These are phyloP conservation scores for Begonia masoniana DNA, from an alignment of 306 rosid genomes.

Conservation along the genomic window DNA sequence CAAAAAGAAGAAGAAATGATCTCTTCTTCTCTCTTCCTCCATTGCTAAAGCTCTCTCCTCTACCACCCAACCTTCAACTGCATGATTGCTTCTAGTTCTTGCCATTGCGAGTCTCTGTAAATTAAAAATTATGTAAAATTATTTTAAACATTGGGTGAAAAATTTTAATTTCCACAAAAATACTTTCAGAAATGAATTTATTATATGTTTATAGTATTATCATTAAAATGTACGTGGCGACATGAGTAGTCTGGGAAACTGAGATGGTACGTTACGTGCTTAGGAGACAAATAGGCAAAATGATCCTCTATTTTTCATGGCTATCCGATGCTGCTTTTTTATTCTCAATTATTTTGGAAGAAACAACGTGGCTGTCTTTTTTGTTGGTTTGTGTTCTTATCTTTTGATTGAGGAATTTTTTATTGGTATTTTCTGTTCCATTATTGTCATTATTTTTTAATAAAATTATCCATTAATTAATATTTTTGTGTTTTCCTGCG, in stretches of 20 bases:
- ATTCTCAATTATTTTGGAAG: constrained; percentile 1
- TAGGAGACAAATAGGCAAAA: constrained; percentile 55
- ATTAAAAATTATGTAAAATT: too few relatives aligned
- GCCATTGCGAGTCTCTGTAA: too few relatives aligned
- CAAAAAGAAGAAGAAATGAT: constrained; percentile 55
- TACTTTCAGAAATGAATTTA: too few relatives aligned
- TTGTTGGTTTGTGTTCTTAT: not conserved
- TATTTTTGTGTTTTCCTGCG: not conserved
- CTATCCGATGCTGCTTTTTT: constrained; percentile 15
- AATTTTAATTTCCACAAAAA: too few relatives aligned
- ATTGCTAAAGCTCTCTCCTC: too few relatives aligned
- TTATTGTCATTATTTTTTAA: not conserved
- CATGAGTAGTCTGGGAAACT: too few relatives aligned
- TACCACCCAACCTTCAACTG: too few relatives aligned
- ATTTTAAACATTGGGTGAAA: too few relatives aligned
- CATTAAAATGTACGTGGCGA: too few relatives aligned
- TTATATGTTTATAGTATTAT: too few relatives aligned
- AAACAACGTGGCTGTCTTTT: constrained; percentile 6
- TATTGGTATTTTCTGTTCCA: not conserved
- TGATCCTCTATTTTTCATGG: constrained; percentile 30
- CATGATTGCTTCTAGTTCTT: too few relatives aligned
- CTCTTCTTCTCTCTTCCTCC: not conserved
- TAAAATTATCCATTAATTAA: not conserved
- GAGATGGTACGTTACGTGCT: constrained; percentile 16
- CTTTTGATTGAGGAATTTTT: not conserved